phyloP scores from a whole-genome alignment of 2,329 filamentous ascomycete genomes.

The Helotiales sp. region DNA sequence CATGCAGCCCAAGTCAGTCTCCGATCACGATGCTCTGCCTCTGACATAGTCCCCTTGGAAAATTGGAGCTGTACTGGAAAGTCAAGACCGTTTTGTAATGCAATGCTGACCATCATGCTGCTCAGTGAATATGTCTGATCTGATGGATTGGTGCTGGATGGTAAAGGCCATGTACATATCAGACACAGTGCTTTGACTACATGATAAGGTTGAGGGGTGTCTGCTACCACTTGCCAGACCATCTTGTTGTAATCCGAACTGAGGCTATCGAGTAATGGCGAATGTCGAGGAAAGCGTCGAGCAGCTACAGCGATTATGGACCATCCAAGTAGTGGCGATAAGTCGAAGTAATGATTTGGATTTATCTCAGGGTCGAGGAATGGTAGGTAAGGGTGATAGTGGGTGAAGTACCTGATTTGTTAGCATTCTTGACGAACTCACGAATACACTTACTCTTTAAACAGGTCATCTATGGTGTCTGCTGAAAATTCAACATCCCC shows the following conservation, averaged over 20 bases:
- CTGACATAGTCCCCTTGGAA: slow-evolving; percentile 21
- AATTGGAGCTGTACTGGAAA: slow-evolving; percentile 25
- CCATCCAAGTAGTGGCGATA: slow-evolving; percentile 68
- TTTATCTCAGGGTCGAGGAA: slow-evolving; percentile 56
- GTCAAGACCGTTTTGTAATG: slow-evolving; percentile 32
- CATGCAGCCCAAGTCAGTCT: slow-evolving; percentile 67
- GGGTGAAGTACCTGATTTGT: slow-evolving; percentile 55
- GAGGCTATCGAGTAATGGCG: slow-evolving; percentile 44
- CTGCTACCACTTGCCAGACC: slow-evolving; percentile 24
- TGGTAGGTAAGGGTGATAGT: slow-evolving; percentile 64
- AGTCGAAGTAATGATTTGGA: slow-evolving; percentile 57
- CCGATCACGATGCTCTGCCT: slow-evolving; percentile 45
- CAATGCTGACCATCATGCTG: slow-evolving; percentile 33
- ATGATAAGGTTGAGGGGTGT: slow-evolving; percentile 22
- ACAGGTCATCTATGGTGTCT: neutral
- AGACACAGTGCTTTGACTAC: slow-evolving; percentile 30
- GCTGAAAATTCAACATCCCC: neutral
- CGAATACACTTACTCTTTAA: neutral
- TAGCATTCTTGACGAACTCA: slow-evolving; percentile 25
- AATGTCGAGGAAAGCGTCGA: slow-evolving; percentile 56
- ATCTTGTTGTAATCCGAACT: slow-evolving; percentile 17
- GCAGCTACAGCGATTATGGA: slow-evolving; percentile 63
- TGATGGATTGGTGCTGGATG: slow-evolving; percentile 24
- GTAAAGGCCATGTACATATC: slow-evolving; percentile 33
- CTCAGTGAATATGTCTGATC: slow-evolving; percentile 31